phyloP scores from a whole-genome alignment of 2,329 filamentous ascomycete genomes.

The Monosporascus sp. region DNA sequence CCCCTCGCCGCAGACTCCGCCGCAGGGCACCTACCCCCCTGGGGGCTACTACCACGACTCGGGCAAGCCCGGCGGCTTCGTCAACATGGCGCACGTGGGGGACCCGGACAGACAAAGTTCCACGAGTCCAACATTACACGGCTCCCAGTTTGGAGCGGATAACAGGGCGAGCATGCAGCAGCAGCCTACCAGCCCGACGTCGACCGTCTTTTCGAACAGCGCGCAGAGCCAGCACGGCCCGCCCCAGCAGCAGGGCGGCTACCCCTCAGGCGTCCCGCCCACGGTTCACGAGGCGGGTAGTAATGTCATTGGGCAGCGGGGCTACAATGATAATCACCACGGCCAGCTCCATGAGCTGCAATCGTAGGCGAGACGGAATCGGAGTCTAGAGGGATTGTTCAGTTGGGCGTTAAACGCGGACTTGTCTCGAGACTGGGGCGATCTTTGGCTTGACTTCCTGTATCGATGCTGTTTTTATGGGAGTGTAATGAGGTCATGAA shows the following conservation, averaged over 20 bases:
- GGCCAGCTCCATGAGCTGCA: constrained; percentile 37
- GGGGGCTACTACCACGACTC: constrained; percentile 15
- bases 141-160: constrained; percentile 3
- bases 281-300: constrained; percentile 35
- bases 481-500: too few species aligned
- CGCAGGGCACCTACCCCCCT: constrained; percentile 11
- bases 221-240: constrained; percentile 14
- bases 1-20: too few species aligned
- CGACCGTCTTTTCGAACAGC: constrained; percentile 9
- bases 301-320: constrained; percentile 24
- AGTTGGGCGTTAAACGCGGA: too few species aligned
- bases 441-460: too few species aligned
- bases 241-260: constrained; percentile 1
- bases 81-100: constrained; percentile 3
- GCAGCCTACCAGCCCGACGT: constrained; percentile 22
- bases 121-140: too few species aligned
- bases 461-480: too few species aligned
- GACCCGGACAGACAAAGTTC: too few species aligned
- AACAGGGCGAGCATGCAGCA: constrained; percentile 9
- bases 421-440: too few species aligned
- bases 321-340: constrained; percentile 27
- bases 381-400: too few species aligned
- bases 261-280: constrained; percentile 17
- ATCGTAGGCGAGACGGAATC: too few species aligned
- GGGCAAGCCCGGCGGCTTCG: constrained; percentile 21